Conservation (phyloP, 352 stramenopile genomes). For the Phytophthora nicotianae region DNA sequence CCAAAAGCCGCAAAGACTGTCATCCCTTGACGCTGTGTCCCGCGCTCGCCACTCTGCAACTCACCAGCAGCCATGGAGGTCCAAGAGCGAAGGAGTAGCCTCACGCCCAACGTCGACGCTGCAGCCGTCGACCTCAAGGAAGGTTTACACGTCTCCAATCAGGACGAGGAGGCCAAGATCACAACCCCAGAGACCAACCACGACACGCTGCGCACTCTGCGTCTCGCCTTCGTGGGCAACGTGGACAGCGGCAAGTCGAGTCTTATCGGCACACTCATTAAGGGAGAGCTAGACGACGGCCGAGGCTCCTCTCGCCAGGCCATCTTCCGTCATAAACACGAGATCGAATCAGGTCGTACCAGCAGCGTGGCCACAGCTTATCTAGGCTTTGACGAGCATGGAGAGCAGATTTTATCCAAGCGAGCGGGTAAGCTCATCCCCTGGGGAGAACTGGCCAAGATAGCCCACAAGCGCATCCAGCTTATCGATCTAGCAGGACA, state of each 20-base stretch:
- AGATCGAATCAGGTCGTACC: slow-evolving; percentile 81
- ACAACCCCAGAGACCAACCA: slow-evolving; percentile 19
- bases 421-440: slow-evolving; percentile 74
- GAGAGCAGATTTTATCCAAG: slow-evolving; percentile 83
- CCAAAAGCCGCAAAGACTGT: slow-evolving; percentile 18
- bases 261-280: slow-evolving; percentile 94
- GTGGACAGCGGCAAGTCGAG: slow-evolving; percentile 94
- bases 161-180: slow-evolving; percentile 17
- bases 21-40: slow-evolving; percentile 12
- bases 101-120: neutral
- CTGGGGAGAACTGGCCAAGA: slow-evolving; percentile 80
- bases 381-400: slow-evolving; percentile 76
- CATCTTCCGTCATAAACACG: slow-evolving; percentile 90
- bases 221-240: slow-evolving; percentile 91
- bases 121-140: neutral
- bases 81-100: slow-evolving; percentile 23
- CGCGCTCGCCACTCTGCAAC: slow-evolving; percentile 5
- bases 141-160: slow-evolving; percentile 5
- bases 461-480: slow-evolving; percentile 84
- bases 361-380: slow-evolving; percentile 86
- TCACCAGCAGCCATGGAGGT: slow-evolving; percentile 25
- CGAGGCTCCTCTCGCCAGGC: slow-evolving; percentile 85
- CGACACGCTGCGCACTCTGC: slow-evolving; percentile 72
- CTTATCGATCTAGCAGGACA: slow-evolving; percentile 92
- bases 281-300: slow-evolving; percentile 96